Conservation (phyloP, 2,329 filamentous ascomycete species). For the Cercospora beticola region DNA sequence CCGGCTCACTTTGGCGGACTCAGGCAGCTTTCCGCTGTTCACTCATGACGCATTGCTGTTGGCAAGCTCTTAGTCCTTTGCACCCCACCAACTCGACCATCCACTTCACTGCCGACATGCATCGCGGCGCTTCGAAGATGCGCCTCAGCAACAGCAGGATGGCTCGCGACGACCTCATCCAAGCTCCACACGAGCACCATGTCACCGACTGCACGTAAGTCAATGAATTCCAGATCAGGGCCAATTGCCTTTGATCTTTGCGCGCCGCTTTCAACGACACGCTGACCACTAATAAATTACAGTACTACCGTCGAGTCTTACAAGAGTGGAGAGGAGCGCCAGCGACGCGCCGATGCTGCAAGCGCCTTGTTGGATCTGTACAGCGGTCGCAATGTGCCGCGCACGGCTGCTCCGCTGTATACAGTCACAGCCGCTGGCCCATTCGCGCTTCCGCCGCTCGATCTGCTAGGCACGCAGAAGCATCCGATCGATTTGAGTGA, state of each 20-base stretch:
- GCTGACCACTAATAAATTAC: neutral
- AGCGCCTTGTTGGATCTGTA: neutral
- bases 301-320: neutral
- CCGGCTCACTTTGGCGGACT: neutral
- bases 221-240: too few relatives aligned
- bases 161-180: neutral
- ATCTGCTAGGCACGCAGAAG: neutral
- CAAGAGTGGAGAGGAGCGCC: neutral
- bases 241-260: too few relatives aligned
- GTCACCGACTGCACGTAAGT: too few relatives aligned
- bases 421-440: neutral
- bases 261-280: too few relatives aligned
- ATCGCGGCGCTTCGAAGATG: neutral
- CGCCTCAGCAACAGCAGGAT: neutral
- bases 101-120: neutral
- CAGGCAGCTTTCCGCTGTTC: neutral
- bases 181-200: neutral
- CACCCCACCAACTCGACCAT: neutral
- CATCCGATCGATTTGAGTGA: neutral
- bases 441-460: too few relatives aligned
- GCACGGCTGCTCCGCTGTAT: too few relatives aligned
- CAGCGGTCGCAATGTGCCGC: neutral
- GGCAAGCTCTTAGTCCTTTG: neutral
- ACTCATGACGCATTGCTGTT: neutral
- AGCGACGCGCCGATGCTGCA: neutral